Evolutionary conservation across 2,329 filamentous ascomycete genomes (phyloP), one percentile per base, ranked within the genome.

Genomic region (Fusarium oligoseptatum): DNA sequence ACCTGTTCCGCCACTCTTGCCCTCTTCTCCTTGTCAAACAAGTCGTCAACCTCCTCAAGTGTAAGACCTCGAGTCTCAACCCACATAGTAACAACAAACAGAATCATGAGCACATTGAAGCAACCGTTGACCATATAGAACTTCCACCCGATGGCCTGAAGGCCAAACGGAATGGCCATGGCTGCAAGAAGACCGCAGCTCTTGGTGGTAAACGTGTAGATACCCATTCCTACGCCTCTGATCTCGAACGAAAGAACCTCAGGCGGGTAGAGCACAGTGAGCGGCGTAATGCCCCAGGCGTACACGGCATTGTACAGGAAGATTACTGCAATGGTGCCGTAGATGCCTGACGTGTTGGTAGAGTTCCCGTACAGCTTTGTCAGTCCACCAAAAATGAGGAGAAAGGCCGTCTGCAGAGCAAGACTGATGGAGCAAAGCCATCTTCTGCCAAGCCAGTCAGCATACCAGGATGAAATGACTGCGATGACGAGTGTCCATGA

Each of bases 241-340:
- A 86, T 86, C 68, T 87, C 85, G 67, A 86, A 88, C n/a, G 82
- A 84, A 3, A 87, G 80, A 22, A 85, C 84, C 74, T 88, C 86
- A 32, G 87, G 85, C 1, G 86, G 85, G 71, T 87, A 88, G 14
- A 88, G 76, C 3, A 67, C 72, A 37, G 74, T 71, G 2, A 78
- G 66, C 0, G 77, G 76, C 0, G 76, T 78, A 29, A 76, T 69
- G 39, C 73, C 75, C 55, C 88, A 80, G 3, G 84, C 85, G 79
- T 85, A 89, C 29, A 86, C 82, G 63, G 86, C 85, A 3, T 85
- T 85, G 66, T 87, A 88, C 39, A 89, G 79, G 79, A 88, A 89
- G 50, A 88, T 86, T 66, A 87, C 84, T 15, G 85, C 86, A 11
- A 89, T 66, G 14, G 74, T 75, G 27, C 68, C 70, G 55, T 76